phyloP scores from a whole-genome alignment of 1,139 yeast genomes.

The Protomyces arabidopsidicola region DNA sequence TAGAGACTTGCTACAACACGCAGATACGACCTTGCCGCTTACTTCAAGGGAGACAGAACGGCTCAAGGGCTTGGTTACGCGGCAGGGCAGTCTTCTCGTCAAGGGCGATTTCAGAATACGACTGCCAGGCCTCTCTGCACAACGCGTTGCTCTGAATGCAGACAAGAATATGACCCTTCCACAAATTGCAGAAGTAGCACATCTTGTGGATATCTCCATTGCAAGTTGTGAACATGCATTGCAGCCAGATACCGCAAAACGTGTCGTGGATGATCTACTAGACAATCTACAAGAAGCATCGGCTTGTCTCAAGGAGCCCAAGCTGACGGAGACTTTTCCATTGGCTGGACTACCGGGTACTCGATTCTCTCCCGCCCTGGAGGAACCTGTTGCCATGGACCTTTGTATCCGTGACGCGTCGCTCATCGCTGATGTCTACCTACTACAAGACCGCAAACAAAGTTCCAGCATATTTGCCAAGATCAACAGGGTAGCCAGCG shows the following conservation, averaged over 20 bases:
- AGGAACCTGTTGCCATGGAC: constrained; percentile 13
- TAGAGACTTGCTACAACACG: constrained; percentile 12
- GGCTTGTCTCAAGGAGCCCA: neutral
- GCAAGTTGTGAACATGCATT: constrained; percentile 7
- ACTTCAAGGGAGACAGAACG: constrained; percentile 25
- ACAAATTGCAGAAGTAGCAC: constrained; percentile 13
- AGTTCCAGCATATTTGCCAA: neutral
- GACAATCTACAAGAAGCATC: constrained; percentile 4
- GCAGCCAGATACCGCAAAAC: constrained; percentile 7
- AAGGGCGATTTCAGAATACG: constrained; percentile 22
- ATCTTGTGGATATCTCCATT: constrained; percentile 4
- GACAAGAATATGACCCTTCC: constrained; percentile 4
- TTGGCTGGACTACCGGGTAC: constrained; percentile 4
- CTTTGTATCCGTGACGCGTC: constrained; percentile 22
- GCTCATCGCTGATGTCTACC: constrained; percentile 14
- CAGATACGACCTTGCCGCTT: constrained; percentile 17
- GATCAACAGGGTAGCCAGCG: neutral
- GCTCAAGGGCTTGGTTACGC: constrained; percentile 24
- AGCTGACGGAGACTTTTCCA: constrained; percentile 5
- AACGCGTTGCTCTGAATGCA: constrained; percentile 1
- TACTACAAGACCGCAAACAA: constrained; percentile 5
- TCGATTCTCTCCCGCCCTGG: constrained; percentile 13
- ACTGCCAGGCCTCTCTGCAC: neutral
- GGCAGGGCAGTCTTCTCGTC: constrained; percentile 19
- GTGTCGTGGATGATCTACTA: constrained; percentile 10